Conservation (phyloP, 495 filamentous ascomycete genomes). For the Astrothelium macrocarpum region DNA sequence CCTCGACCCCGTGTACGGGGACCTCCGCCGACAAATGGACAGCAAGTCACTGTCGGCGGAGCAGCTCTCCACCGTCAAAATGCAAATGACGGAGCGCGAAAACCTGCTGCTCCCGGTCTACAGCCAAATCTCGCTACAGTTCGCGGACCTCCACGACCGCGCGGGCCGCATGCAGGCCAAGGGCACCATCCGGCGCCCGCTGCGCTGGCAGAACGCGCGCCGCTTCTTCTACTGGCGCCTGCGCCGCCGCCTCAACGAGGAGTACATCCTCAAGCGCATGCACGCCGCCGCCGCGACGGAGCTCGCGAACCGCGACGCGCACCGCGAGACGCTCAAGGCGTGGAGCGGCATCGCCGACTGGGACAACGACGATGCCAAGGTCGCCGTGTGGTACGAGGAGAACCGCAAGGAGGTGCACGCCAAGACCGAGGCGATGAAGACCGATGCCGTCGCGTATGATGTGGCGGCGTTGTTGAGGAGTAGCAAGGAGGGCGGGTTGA, state of each 20-base stretch:
- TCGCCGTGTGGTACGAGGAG: slow-evolving; percentile 96
- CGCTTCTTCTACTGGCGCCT: slow-evolving; percentile 99
- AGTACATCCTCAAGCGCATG: slow-evolving; percentile 88
- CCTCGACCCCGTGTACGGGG: slow-evolving; percentile 71
- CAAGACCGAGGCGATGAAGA: slow-evolving; percentile 72
- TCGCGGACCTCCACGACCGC: slow-evolving; percentile 94
- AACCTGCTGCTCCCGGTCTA: slow-evolving; percentile 85
- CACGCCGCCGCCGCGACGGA: slow-evolving; percentile 40
- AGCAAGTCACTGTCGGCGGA: slow-evolving; percentile 62
- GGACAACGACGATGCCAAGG: slow-evolving; percentile 64
- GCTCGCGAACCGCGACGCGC: slow-evolving; percentile 30
- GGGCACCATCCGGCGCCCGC: slow-evolving; percentile 72
- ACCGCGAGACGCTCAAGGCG: slow-evolving; percentile 60
- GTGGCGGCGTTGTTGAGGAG: slow-evolving; percentile 67
- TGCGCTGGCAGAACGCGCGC: slow-evolving; percentile 81
- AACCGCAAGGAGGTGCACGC: slow-evolving; percentile 69
- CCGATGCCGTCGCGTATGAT: slow-evolving; percentile 65
- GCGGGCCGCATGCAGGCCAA: slow-evolving; percentile 97
- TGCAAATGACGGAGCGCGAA: slow-evolving; percentile 79
- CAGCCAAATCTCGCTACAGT: slow-evolving; percentile 84
- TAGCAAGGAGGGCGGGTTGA: slow-evolving; percentile 67
- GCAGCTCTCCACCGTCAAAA: slow-evolving; percentile 66
- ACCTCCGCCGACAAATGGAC: slow-evolving; percentile 65
- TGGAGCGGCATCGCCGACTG: slow-evolving; percentile 71
- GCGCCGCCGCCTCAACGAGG: slow-evolving; percentile 90